Conservation (phyloP, 2,329 filamentous ascomycete genomes). For the Botrytis tulipae region DNA sequence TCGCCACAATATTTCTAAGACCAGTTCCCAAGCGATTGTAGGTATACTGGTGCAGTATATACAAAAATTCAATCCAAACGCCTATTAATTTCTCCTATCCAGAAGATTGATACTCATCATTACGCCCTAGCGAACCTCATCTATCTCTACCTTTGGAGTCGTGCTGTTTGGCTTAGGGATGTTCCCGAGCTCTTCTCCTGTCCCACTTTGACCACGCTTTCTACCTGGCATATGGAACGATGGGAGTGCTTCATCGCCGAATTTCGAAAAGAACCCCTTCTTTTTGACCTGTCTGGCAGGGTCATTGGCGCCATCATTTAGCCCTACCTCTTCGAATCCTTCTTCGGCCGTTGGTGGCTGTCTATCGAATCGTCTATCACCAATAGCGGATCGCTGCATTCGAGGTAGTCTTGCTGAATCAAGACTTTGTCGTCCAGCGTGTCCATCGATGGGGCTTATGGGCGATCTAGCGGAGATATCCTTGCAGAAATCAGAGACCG, state of each 20-base stretch:
- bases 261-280: constrained; percentile 79
- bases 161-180: constrained; percentile 45
- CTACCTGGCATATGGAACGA: constrained; percentile 65
- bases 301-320: constrained; percentile 70
- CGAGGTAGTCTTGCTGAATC: constrained; percentile 69
- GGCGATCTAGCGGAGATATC: constrained; percentile 89
- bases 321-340: constrained; percentile 83
- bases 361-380: constrained; percentile 56
- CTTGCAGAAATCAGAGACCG: constrained; percentile 46
- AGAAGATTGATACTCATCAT: constrained; percentile 5
- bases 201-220: constrained; percentile 69
- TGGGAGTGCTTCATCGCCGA: constrained; percentile 56
- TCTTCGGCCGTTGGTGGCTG: constrained; percentile 71
- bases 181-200: constrained; percentile 67
- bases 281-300: constrained; percentile 49
- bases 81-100: constrained; percentile 10
- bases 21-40: constrained; percentile 21
- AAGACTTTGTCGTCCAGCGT: constrained; percentile 70
- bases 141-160: constrained; percentile 27
- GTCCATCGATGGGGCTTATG: constrained; percentile 54
- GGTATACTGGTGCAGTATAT: constrained; percentile 15
- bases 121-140: constrained; percentile 37
- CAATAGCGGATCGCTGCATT: constrained; percentile 59
- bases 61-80: constrained; percentile 17
- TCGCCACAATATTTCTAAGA: constrained; percentile 17